Conservation (phyloP, 2,329 filamentous ascomycete genomes). For the Lachnellula subtilissima region DNA sequence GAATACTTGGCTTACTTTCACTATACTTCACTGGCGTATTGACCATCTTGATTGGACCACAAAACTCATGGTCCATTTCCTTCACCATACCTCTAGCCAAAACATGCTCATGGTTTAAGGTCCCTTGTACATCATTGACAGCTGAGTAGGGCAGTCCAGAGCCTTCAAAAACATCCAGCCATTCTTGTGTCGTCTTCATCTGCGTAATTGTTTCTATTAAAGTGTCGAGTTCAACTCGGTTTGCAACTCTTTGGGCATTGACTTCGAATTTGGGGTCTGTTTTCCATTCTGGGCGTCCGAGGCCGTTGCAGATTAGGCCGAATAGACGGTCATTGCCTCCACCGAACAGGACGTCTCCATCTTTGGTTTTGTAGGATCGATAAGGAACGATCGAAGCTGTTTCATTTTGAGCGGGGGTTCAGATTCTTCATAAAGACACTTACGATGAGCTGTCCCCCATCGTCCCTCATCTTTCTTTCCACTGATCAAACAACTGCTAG, state of each 20-base stretch:
- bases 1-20: constrained; percentile 69
- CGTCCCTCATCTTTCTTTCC: constrained; percentile 81
- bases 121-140: constrained; percentile 85
- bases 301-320: constrained; percentile 55
- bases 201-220: constrained; percentile 72
- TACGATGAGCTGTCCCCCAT: constrained; percentile 95
- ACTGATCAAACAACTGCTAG: constrained; percentile 83
- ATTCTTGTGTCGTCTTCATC: constrained; percentile 78
- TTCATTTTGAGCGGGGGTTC: constrained; percentile 6
- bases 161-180: constrained; percentile 83
- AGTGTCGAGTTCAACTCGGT: constrained; percentile 72
- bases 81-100: constrained; percentile 83
- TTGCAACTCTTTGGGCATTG: constrained; percentile 59
- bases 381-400: constrained; percentile 95
- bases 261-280: constrained; percentile 53
- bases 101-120: constrained; percentile 81
- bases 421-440: constrained; percentile 21
- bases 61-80: constrained; percentile 75
- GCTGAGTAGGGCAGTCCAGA: constrained; percentile 91
- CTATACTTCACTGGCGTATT: constrained; percentile 96
- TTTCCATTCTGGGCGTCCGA: constrained; percentile 56
- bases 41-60: constrained; percentile 82
- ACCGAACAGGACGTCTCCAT: constrained; percentile 66
- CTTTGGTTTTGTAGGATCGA: constrained; percentile 70
- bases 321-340: constrained; percentile 71